Evolutionary conservation across 2,329 filamentous ascomycete genomes (phyloP), one percentile per base, ranked within the genome.

Genomic region (Talaromyces pinophilus): DNA sequence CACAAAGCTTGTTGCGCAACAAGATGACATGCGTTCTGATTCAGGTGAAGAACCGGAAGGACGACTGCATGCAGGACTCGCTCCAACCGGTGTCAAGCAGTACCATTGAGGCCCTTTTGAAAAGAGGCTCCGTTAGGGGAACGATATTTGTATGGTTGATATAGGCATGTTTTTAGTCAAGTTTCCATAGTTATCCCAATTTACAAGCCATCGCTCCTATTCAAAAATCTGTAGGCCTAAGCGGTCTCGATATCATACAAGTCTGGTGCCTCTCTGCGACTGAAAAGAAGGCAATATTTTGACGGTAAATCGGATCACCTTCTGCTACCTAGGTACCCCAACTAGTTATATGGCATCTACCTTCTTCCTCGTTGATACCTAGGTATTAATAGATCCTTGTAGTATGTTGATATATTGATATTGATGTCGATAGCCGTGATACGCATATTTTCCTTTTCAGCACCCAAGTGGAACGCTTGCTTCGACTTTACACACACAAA

Each of bases 391-490:
- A 54, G 30, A 55, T 33, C 11, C 13, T 28, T 52, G 13, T 17
- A 17, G 25, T 17, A 30, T 28, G 42, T 44, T 44, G 17, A 17
- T 15, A 28, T 19, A 54, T 55, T 40, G 54, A 57, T 57, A 15
- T 57, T 57, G 33, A 57, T 57, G 40, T 40, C 40, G 54, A 40
- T 38, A 57, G 33, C 10, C 10, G 11, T 25, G 54, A 40, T 38
- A 57, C 54, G 40, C 22, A 25, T 22, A 22, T 57, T 57, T 55
- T 55, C 52, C 7, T 28, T 38, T 62, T 50, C 5, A 22, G 44
- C 61, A 55, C 35, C 61, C 61, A 55, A 55, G 28, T 22, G 40
- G 48, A 63, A 63, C 61, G 61, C 61, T 63, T 55, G 61, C 61
- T 55, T 63, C 8, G 46, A 62, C 30, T 52, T 35, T 33, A 28